phyloP scores from a whole-genome alignment of 129 eudicot genomes.

The Flaveria sonorensis region DNA sequence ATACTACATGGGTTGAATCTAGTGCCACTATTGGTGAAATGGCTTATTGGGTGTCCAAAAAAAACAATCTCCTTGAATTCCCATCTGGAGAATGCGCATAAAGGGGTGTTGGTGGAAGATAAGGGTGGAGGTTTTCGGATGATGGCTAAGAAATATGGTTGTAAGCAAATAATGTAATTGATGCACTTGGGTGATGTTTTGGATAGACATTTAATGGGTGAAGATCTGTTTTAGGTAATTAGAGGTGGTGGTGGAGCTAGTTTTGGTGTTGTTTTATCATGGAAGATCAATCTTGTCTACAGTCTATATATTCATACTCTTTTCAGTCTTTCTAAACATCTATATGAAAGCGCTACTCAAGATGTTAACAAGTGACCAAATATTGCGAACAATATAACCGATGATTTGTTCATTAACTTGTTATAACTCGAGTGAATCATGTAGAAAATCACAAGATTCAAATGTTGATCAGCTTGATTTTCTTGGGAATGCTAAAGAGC shows the following conservation, averaged over 20 bases:
- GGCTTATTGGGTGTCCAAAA: not conserved
- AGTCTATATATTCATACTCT: not conserved
- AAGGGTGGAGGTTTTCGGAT: not conserved
- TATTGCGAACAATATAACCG: not conserved
- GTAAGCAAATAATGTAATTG: not conserved
- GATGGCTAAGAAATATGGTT: constrained; percentile 3
- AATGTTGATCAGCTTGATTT: not conserved
- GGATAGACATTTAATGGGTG: constrained; percentile 2
- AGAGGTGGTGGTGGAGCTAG: no score
- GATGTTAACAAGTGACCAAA: constrained; percentile 1
- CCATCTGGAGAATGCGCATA: constrained; percentile 4
- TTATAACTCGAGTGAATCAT: not conserved
- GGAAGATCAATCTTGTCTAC: constrained; percentile 12
- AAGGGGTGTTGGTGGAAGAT: not conserved
- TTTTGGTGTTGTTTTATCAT: no score
- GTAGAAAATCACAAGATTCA: not conserved
- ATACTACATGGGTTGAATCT: constrained; percentile 5
- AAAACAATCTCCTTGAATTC: not conserved
- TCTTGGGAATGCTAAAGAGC: not conserved
- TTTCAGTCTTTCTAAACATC: not conserved
- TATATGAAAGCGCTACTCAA: not conserved
- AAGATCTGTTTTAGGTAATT: constrained; percentile 16
- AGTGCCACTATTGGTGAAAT: constrained; percentile 5
- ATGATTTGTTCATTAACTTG: constrained; percentile 1
- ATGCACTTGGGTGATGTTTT: constrained; percentile 2